Evolutionary conservation across 306 rosid genomes (phyloP).

Genomic region (Mimosa bimucronata): DNA sequence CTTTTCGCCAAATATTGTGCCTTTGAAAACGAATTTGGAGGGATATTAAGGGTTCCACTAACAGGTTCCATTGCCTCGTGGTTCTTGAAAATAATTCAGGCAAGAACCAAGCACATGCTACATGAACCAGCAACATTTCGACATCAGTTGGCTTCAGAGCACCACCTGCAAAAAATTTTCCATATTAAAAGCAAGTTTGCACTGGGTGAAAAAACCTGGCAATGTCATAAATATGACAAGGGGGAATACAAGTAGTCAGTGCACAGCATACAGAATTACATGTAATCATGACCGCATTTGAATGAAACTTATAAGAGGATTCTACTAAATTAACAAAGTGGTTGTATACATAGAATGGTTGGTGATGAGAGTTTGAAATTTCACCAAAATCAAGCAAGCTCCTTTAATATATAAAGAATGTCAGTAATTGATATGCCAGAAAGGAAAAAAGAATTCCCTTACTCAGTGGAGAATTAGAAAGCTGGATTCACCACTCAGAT

Average conservation of each 20-base stretch:
- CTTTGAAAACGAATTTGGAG: slow-evolving; percentile 69
- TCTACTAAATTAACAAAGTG: slow-evolving; percentile 7
- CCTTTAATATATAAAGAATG: background rate
- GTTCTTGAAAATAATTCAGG: slow-evolving; percentile 80
- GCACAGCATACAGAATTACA: slow-evolving; percentile 22
- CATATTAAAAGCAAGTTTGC: slow-evolving; percentile 28
- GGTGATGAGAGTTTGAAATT: background rate
- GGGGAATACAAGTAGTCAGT: too few relatives aligned
- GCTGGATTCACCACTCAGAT: slow-evolving; percentile 20
- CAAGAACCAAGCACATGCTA: slow-evolving; percentile 93
- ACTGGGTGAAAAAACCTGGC: slow-evolving; percentile 11
- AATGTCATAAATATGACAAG: background rate
- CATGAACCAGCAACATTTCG: slow-evolving; percentile 82
- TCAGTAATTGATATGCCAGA: background rate
- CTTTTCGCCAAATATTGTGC: slow-evolving; percentile 44
- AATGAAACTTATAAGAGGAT: slow-evolving; percentile 12
- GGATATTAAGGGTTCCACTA: slow-evolving; percentile 77
- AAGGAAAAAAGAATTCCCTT: slow-evolving; percentile 4
- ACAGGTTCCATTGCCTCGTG: slow-evolving; percentile 94
- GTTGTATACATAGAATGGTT: slow-evolving; percentile 18
- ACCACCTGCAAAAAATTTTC: slow-evolving; percentile 65
- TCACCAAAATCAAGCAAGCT: slow-evolving; percentile 14
- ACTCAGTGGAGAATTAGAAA: slow-evolving; percentile 28
- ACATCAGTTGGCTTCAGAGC: slow-evolving; percentile 93
- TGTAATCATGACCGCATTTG: slow-evolving; percentile 4